A percentile compares a stretch with the other conserved stretches of the same genome.
These are phyloP conservation scores for Ricinus communis DNA, from an alignment of 345 rosid genomes.

Conservation along the genomic window DNA sequence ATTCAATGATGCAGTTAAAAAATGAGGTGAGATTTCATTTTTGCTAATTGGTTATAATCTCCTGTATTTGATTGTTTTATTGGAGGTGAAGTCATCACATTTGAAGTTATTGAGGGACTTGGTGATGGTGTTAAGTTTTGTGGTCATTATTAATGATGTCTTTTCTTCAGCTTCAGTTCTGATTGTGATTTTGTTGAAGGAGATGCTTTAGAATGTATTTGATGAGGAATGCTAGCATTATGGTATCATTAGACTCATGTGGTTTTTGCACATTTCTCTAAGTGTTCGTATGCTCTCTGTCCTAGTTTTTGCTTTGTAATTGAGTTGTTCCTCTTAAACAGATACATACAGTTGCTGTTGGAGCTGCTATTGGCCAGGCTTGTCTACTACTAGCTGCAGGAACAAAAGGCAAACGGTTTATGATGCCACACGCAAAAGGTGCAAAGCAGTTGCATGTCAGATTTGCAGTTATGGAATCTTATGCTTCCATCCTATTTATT, in stretches of 20 bases:
- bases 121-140: neutral
- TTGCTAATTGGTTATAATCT: neutral
- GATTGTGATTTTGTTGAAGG: neutral
- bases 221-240: neutral
- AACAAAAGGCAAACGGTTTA: constrained; percentile 73
- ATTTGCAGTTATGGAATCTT: neutral
- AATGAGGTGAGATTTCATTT: constrained; percentile 47
- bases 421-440: constrained; percentile 95
- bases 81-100: neutral
- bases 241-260: neutral
- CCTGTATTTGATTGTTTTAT: neutral
- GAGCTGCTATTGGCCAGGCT: constrained; percentile 80
- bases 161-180: neutral
- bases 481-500: neutral
- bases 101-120: neutral
- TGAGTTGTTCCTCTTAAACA: constrained; percentile 30
- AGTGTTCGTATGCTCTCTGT: neutral
- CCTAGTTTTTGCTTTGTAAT: neutral
- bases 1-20: constrained; percentile 68
- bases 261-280: neutral
- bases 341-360: constrained; percentile 77
- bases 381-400: constrained; percentile 87
- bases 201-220: neutral
- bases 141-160: neutral
- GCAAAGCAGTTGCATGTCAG: constrained; percentile 13